These are phyloP conservation scores for Debaryomyces tyrocola DNA, from an alignment of 805 yeast species.

Conservation along the genomic window DNA sequence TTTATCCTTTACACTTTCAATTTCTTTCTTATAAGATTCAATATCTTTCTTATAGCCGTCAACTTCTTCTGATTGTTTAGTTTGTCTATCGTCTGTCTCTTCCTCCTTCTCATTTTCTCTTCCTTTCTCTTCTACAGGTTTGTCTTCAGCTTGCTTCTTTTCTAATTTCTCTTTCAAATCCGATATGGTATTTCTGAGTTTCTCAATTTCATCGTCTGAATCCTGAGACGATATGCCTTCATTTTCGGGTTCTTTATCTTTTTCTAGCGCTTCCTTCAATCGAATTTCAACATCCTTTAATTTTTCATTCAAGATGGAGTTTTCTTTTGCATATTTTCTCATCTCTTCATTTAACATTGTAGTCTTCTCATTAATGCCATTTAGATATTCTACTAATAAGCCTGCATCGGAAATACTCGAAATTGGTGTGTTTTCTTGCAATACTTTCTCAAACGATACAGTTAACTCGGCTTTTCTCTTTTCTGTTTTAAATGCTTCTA, in stretches of 20 bases:
- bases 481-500: slow-evolving; percentile 83
- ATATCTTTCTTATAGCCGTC: neutral
- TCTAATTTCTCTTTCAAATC: neutral
- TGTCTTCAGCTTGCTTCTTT: neutral
- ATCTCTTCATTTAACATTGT: slow-evolving; percentile 66
- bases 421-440: slow-evolving; percentile 81
- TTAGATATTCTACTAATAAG: slow-evolving; percentile 65
- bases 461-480: slow-evolving; percentile 65
- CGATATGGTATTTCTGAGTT: neutral
- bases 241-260: neutral
- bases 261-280: neutral
- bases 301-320: slow-evolving; percentile 14
- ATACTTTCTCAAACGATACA: slow-evolving; percentile 60
- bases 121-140: neutral
- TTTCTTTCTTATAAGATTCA: neutral
- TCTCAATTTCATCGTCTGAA: neutral
- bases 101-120: neutral
- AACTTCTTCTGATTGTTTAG: neutral
- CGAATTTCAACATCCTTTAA: neutral
- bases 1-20: neutral
- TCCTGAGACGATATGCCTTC: neutral
- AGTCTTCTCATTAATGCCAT: slow-evolving; percentile 59
- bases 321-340: slow-evolving; percentile 42
- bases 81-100: neutral
- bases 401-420: slow-evolving; percentile 72